Percentiles rank a stretch among this genome's conserved stretches.
Evolutionary conservation across 768 basidiomycete genomes (phyloP).

Genomic region (Lactarius deliciosus): DNA sequence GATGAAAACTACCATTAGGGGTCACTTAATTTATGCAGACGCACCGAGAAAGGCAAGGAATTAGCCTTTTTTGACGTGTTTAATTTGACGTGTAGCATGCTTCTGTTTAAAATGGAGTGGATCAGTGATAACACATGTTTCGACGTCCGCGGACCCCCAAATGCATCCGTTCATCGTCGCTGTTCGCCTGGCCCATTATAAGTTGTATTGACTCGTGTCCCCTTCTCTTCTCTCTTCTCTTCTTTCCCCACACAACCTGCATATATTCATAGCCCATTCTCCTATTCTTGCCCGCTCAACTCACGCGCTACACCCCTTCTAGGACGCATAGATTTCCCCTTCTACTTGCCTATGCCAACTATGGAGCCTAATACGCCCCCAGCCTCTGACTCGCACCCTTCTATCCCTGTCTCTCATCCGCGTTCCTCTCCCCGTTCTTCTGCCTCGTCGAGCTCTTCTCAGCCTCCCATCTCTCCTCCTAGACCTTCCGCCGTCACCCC

Average conservation of each 20-base stretch:
- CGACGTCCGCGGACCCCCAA: constrained; percentile 27
- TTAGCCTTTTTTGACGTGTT: constrained; percentile 20
- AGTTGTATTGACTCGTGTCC: constrained; percentile 8
- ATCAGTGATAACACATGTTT: constrained; percentile 30
- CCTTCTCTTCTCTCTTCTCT: constrained; percentile 5
- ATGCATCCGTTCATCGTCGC: constrained; percentile 26
- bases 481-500: constrained; percentile 11
- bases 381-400: constrained; percentile 24
- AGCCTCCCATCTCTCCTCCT: constrained; percentile 31
- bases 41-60: constrained; percentile 11
- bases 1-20: not conserved
- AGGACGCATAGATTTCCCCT: constrained; percentile 23
- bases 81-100: constrained; percentile 24
- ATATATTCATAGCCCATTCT: constrained; percentile 25
- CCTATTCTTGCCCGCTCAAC: constrained; percentile 20
- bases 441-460: constrained; percentile 20
- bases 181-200: constrained; percentile 20
- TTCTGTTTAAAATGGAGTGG: constrained; percentile 17
- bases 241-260: constrained; percentile 20
- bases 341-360: constrained; percentile 20
- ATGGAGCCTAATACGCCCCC: constrained; percentile 27
- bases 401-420: constrained; percentile 31
- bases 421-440: constrained; percentile 30
- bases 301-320: constrained; percentile 26
- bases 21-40: constrained; percentile 21